A percentile compares a stretch with the other conserved stretches of the same genome.
phyloP scores from a whole-genome alignment of 441 rosid genomes.

The Erodium trifolium region DNA sequence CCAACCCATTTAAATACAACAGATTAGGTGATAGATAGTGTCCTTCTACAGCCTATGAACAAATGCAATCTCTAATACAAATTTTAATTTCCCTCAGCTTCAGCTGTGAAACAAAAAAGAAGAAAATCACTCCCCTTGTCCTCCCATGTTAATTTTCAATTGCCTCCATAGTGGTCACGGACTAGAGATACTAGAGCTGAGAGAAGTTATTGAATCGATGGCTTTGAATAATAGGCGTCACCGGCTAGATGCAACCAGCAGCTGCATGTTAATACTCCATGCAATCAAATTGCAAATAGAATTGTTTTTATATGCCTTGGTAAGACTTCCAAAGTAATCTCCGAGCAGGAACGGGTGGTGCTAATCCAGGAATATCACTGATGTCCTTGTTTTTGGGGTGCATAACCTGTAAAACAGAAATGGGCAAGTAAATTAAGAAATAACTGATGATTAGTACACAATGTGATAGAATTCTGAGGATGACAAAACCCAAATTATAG shows the following conservation, averaged over 20 bases:
- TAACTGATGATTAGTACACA: background rate
- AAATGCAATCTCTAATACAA: constrained; percentile 14
- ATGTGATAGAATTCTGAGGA: background rate
- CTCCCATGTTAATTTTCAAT: constrained; percentile 4
- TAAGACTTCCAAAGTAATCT: constrained; percentile 60
- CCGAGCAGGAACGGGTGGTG: constrained; percentile 77
- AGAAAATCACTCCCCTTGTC: background rate
- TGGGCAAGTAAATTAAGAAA: background rate
- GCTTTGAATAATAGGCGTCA: constrained; percentile 5
- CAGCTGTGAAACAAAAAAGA: background rate
- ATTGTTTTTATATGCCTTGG: constrained; percentile 11
- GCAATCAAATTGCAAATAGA: no score
- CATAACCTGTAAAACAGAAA: constrained; percentile 45
- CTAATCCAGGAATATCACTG: constrained; percentile 74
- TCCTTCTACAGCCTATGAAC: constrained; percentile 16
- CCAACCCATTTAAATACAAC: background rate
- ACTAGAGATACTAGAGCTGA: background rate
- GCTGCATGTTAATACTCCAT: constrained; percentile 7
- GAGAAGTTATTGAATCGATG: background rate
- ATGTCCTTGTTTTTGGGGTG: constrained; percentile 91
- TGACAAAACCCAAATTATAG: constrained; percentile 6
- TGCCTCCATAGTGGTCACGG: background rate
- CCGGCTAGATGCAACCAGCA: constrained; percentile 11
- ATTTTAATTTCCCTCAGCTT: background rate
- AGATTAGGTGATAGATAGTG: background rate